phyloP scores from a whole-genome alignment of 306 rosid genomes.

The Pueraria montana region DNA sequence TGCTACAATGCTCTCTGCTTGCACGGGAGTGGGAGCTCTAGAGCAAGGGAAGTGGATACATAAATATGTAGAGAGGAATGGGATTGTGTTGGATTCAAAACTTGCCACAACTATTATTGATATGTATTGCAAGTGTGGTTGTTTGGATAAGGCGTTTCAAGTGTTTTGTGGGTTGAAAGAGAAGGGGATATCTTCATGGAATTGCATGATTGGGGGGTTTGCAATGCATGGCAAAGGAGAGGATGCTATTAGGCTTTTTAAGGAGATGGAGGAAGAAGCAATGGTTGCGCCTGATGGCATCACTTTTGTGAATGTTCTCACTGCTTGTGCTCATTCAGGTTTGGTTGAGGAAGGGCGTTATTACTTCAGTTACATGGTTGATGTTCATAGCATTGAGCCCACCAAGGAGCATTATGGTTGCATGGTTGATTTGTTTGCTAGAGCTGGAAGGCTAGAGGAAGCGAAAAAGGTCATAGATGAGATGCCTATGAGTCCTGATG shows the following conservation, averaged over 20 bases:
- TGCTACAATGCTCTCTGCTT: conserved; percentile 72
- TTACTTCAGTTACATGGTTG: conserved; percentile 55
- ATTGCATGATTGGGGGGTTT: conserved; percentile 79
- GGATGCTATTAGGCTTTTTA: conserved; percentile 61
- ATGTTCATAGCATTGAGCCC: conserved; percentile 58
- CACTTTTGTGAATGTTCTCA: conserved; percentile 70
- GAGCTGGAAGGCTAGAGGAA: conserved; percentile 66
- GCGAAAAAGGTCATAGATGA: conserved; percentile 58
- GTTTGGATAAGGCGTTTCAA: conserved; percentile 61
- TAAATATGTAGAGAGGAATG: conserved; percentile 51
- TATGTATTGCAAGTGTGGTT: conserved; percentile 83
- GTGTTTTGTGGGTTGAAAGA: conserved; percentile 55
- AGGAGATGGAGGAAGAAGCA: conserved; percentile 57
- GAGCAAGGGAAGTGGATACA: conserved; percentile 82
- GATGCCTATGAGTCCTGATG: conserved; percentile 74
- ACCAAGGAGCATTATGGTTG: conserved; percentile 71
- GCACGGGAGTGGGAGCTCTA: conserved; percentile 70
- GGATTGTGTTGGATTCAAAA: conserved; percentile 64
- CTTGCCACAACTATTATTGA: conserved; percentile 70
- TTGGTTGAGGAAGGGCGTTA: conserved; percentile 59
- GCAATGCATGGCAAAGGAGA: conserved; percentile 79
- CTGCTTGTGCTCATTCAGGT: conserved; percentile 75
- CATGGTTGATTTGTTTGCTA: conserved; percentile 72
- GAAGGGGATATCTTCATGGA: conserved; percentile 71
- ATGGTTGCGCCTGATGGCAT: conserved; percentile 60